Evolutionary conservation across 2,329 filamentous ascomycete genomes (phyloP).

Genomic region (Zymoseptoria brevis): DNA sequence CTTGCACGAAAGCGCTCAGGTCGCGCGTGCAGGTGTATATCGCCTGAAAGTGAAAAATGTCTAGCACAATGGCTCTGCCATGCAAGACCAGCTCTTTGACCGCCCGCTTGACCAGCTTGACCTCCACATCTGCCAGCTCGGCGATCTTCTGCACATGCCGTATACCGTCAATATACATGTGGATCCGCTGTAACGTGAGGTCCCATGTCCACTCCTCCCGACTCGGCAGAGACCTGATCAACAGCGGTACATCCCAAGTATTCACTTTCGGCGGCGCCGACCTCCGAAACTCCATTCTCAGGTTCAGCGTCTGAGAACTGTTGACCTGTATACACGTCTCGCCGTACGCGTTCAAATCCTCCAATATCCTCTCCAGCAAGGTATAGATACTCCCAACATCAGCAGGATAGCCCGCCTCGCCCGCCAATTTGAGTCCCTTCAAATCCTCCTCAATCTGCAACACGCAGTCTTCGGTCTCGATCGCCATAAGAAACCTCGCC

Average conservation of each 20-base stretch:
- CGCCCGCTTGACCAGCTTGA: conserved; percentile 77
- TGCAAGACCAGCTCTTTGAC: conserved; percentile 89
- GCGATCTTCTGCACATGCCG: conserved; percentile 84
- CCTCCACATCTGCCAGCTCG: conserved; percentile 73
- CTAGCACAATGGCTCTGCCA: conserved; percentile 78
- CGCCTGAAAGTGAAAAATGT: conserved; percentile 89
- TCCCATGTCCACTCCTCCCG: conserved; percentile 64
- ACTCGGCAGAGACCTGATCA: conserved; percentile 44
- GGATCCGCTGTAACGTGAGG: conserved; percentile 68
- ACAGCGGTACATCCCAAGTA: conserved; percentile 84
- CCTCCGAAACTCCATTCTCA: conserved; percentile 51
- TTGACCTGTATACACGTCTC: conserved; percentile 54
- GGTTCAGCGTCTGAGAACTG: conserved; percentile 22
- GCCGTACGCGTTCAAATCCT: conserved; percentile 93
- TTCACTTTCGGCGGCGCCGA: conserved; percentile 67
- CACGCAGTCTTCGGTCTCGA: conserved; percentile 88
- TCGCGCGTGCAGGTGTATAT: conserved; percentile 80
- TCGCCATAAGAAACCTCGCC: conserved; percentile 73
- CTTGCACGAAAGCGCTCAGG: conserved; percentile 70
- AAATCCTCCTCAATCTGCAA: conserved; percentile 54
- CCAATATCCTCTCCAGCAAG: conserved; percentile 77
- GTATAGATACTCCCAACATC: conserved; percentile 46
- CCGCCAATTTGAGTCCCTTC: conserved; percentile 19
- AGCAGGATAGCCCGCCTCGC: conserved; percentile 24
- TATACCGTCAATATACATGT: conserved; percentile 82